Base-by-base conservation (phyloP, 2,329 filamentous ascomycete species). In the Cercospora sojina region DNA sequence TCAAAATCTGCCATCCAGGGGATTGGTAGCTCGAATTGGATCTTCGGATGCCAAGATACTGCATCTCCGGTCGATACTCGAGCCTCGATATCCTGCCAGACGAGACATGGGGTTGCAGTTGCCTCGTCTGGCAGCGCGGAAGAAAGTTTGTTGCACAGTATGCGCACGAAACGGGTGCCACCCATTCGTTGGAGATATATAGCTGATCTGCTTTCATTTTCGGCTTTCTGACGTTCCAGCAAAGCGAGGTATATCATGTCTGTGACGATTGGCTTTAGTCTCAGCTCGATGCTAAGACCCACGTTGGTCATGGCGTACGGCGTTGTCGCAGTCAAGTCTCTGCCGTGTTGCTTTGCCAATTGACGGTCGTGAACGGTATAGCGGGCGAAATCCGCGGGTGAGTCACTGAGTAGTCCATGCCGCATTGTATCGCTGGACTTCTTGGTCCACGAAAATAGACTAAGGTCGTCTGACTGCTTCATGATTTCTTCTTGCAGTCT, bases 401-500 rank as follows among this genome's bases (percentile, higher is more conserved):
- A 51, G 23, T 51, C 47, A 16, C 47, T 51, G 12, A 27, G 47
- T 27, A 51, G 47, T 13, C 47, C 47, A 27, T 51, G 47, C 10
- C 47, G 47, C 6, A 51, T 51, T 51, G 47, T 51, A 23, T 51
- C 23, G 12, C 47, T 51, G 47, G 47, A 51, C 2, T 51, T 51
- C 23, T 51, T 51, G 29, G 32, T 47, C 62, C 62, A 64, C 12
- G 62, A 53, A 20, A 56, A 61, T 13, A 62, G 27, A 2, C 56
- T 51, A 18, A 62, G 47, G 49, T 69, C 65, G 6, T 55, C 32
- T 1, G 61, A 62, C 12, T 65, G 23, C 25, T 29, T 57, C 49
- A 69, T 58, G 16, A 67, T 67, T 20, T 67, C 56, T 41, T 59
- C 31, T 25, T 70, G 64, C 3, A 70, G 51, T n/a, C 66, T 64